phyloP scores from a whole-genome alignment of 2,329 filamentous ascomycete genomes.

The Neocucurbitaria cava region DNA sequence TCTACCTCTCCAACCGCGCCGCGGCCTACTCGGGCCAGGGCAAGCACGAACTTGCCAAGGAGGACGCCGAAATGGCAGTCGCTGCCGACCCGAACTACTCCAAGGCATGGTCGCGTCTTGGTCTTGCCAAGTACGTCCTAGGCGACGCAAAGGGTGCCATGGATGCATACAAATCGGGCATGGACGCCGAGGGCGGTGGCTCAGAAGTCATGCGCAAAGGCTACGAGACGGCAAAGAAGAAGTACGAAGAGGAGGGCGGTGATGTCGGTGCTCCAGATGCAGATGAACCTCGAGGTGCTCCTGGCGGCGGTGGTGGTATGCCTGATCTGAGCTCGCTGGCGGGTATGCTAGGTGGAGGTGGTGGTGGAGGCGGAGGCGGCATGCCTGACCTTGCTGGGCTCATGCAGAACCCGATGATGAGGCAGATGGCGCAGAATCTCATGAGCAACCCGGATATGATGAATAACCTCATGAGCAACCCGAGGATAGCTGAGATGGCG shows the following conservation, averaged over 20 bases:
- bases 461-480: conserved; percentile 93
- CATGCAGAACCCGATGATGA: conserved; percentile 89
- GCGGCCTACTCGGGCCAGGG: conserved; percentile 86
- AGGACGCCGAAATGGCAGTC: conserved; percentile 91
- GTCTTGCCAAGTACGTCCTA: conserved; percentile 88
- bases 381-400: conserved; percentile 80
- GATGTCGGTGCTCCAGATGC: conserved; percentile 58
- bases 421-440: conserved; percentile 93
- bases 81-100: conserved; percentile 90
- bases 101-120: conserved; percentile 94
- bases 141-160: conserved; percentile 90
- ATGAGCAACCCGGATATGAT: conserved; percentile 97
- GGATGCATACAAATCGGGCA: conserved; percentile 92
- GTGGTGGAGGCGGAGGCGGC: conserved; percentile 67
- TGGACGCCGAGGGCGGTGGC: conserved; percentile 92
- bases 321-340: conserved; percentile 80
- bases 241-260: conserved; percentile 78
- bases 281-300: conserved; percentile 39
- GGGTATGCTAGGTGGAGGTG: conserved; percentile 53
- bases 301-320: conserved; percentile 74
- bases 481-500: conserved; percentile 85
- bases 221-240: conserved; percentile 88
- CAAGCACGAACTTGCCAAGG: conserved; percentile 82
- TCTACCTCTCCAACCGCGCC: conserved; percentile 97
- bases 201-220: conserved; percentile 98